Base-by-base conservation (phyloP, 208 protist genomes). In the Trypanosoma theileri region DNA sequence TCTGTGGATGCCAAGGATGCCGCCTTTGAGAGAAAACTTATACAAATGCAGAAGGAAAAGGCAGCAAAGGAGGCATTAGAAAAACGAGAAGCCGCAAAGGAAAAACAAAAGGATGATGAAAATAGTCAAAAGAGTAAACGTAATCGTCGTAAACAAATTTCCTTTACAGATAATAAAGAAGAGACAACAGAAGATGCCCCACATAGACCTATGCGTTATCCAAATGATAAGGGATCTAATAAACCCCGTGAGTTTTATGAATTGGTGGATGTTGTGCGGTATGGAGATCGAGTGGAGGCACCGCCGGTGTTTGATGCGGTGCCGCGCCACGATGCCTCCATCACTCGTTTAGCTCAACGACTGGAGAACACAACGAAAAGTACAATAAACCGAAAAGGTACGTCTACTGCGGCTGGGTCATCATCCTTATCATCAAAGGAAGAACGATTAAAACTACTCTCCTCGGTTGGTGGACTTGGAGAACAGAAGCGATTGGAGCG, bases 241-340 rank as follows among this genome's bases (percentile, higher is more conserved):
- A 41, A 28, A n/a, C 56, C 59, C 9, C 69, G 77, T 40, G 90
- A 96, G 44, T 96, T 93, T 52, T 85, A 87, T 66, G 87, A 96
- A 35, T 56, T 96, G 50, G 85, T 95, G 1, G 90, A 95, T 76
- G 80, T 96, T 17, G 88, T 93, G 16, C 84, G 86, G 22, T 94
- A 83, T 72, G 87, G 87, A 22, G 87, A 96, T 68, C 85, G 91
- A 3, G 88, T 93, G 3, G 87, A 93, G 70, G 91, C 88, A 12
- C 91, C 91, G 46, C 91, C 91, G 11, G 84, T 91, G n/a, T 94
- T 96, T 51, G 84, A 93, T 56, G 80, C 86, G 2, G 64, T 94
- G 54, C 91, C 91, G 9, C 88, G 88, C 64, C 73, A 72, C 35
- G 70, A 92, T 69, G 79, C 82, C 8, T 80, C 90, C 35, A 84